Base-by-base conservation (phyloP, 164 flowering plant genomes). In the Nymphaea thermarum region DNA sequence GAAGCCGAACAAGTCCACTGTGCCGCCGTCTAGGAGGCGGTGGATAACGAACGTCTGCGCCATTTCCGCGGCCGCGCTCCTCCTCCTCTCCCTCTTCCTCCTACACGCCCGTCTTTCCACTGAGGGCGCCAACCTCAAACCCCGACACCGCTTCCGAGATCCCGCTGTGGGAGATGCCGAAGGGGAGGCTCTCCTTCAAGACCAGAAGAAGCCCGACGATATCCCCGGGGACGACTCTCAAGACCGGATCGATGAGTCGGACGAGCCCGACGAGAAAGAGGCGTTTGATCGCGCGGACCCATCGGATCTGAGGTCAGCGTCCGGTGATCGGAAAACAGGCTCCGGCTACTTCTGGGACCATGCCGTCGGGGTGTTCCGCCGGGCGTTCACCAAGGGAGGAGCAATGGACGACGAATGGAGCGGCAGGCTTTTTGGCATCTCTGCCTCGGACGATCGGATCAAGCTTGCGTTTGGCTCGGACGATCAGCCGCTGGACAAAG, bases 81-180 rank as follows among this genome's bases (percentile, higher is more conserved):
- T 93, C 79, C 91, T 93, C 68, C 66, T 89, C 70, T 93, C 98
- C 25, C 89, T 91, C 68, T 71, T 85, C n/a, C 78, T 89, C 65
- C 95, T 93, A 77, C 76, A 93, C 84, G 74, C 78, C 62, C 94
- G 94, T 67, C 95, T 91, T 77, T 68, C 70, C 61, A 62, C 42
- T 63, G 68, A 1, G 12, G 55, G 55, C 3, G 36, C 36, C 36
- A 25, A 25, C 36, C 55, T 47, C 55, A 47, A 47, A 47, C 12
- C 55, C 55, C 4, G 7, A 12, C 55, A 47, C 7, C 55, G 36
- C 36, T 25, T 47, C 55, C 55, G 55, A 7, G 11, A 47, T 4
- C 55, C 55, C 55, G 64, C 6, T 11, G 64, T 10, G 17, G 64
- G 17, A 6, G 11, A 61, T n/a, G 64, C 8, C 3, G 64, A 61